Base-by-base conservation (phyloP, 176 grass and related monocot species). In the Oryza rufipogon region DNA sequence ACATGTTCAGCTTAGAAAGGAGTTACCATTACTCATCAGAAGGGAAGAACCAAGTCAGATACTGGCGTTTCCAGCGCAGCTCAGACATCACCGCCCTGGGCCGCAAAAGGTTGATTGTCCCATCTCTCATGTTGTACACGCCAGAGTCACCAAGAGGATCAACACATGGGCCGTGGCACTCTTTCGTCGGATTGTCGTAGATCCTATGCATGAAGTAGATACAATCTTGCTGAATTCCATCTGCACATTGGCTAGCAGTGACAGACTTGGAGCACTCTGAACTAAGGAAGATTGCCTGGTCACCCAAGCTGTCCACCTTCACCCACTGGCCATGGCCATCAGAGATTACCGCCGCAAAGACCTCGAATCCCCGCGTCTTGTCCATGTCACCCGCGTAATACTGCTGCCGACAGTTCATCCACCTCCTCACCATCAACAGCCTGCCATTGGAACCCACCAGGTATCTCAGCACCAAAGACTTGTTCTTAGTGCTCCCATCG, bases 231-330 rank as follows among this genome's bases (percentile, higher is more conserved):
- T n/a, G n/a, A 77, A 76, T 33, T 54, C 64, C 73, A 17, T 8
- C 73, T 6, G 7, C 4, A 33, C 39, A 45, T 45, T 45, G 17
- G 7, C 74, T 28, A 41, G 47, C 64, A n/a, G 60, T 39, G 30
- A 86, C 51, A 12, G 67, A 71, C 7, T 49, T 8, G 20, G 75
- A 72, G 84, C 84, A 86, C 7, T 76, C 15, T 32, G 47, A 68
- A 39, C 23, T 23, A 16, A 76, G 20, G 5, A 81, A 84, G 32
- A 84, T 22, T 10, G 45, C 73, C 0, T 66, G 46, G 1, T n/a
- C 32, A 49, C 10, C 46, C 14, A 41, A 84, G 64, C 4, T 76
- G 4, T 69, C 73, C 9, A 58, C 48, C 4, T 77, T 56, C 39
- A 41, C 8, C 39, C 39, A 41, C 7, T 1, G 39, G 39, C 7